Percentiles rank a stretch among this genome's conserved stretches.
These are phyloP conservation scores for Ophiostoma sp. DNA, from an alignment of 2,329 filamentous ascomycete genomes.

Conservation along the genomic window DNA sequence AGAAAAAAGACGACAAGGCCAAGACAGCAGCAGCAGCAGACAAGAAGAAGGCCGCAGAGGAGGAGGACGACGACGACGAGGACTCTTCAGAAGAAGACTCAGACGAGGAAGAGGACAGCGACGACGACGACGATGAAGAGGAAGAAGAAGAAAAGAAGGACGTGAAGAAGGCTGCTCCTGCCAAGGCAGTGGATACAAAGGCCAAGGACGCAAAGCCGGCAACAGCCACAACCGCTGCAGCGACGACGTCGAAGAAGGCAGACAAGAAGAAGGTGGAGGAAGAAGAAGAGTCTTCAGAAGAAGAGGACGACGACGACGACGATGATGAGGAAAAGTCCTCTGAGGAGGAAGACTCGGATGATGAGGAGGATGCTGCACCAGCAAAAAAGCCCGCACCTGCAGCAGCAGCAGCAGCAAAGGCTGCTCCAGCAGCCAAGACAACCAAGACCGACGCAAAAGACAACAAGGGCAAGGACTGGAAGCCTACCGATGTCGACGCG, in stretches of 20 bases:
- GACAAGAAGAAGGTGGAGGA: background rate
- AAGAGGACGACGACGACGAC: constrained; percentile 4
- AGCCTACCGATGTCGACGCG: constrained; percentile 38
- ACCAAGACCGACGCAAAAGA: constrained; percentile 16
- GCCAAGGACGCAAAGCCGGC: background rate
- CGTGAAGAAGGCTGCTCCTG: background rate
- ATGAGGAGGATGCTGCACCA: constrained; percentile 29
- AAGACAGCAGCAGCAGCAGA: background rate
- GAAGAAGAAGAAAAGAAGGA: background rate
- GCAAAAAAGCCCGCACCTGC: constrained; percentile 15
- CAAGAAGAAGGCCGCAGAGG: constrained; percentile 21
- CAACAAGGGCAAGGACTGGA: constrained; percentile 39
- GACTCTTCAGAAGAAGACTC: constrained; percentile 27
- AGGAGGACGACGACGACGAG: constrained; percentile 24
- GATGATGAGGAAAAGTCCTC: constrained; percentile 18
- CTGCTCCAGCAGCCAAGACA: background rate
- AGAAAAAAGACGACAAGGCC: constrained; percentile 2
- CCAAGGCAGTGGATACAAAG: background rate
- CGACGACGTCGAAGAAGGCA: background rate
- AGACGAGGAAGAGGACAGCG: constrained; percentile 27
- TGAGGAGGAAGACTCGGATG: constrained; percentile 29
- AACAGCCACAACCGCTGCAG: background rate
- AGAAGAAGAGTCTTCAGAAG: constrained; percentile 1
- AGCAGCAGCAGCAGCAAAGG: constrained; percentile 22
- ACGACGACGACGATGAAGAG: constrained; percentile 22